Evolutionary conservation across 1,284 basidiomycete species (phyloP).

Genomic region (Sphaerobolus stellatus): DNA sequence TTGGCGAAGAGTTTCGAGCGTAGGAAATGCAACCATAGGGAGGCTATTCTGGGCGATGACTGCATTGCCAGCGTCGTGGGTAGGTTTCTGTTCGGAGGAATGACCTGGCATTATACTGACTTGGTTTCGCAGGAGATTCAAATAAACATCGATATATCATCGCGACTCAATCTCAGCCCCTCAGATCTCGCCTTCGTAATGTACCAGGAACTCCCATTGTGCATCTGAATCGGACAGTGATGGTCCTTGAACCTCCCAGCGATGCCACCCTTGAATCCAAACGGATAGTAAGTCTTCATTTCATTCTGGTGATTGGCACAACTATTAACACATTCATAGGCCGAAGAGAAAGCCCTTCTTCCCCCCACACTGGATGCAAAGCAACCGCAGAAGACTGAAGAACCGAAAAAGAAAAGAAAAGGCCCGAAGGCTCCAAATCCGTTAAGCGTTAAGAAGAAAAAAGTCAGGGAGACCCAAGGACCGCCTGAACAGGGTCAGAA

Average conservation of each 20-base stretch:
- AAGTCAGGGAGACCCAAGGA: constrained; percentile 23
- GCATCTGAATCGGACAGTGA: constrained; percentile 86
- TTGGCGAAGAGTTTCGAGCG: constrained; percentile 92
- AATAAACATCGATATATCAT: constrained; percentile 92
- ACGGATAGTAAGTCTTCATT: constrained; percentile 47
- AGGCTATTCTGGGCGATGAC: constrained; percentile 77
- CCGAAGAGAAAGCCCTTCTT: constrained; percentile 53
- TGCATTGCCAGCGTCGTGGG: constrained; percentile 84
- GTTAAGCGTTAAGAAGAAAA: constrained; percentile 90
- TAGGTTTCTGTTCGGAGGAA: constrained; percentile 34
- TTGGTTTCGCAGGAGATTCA: constrained; percentile 59
- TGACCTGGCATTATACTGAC: not conserved
- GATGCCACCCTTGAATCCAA: constrained; percentile 73
- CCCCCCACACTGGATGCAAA: too few relatives aligned
- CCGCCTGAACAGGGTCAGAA: constrained; percentile 11
- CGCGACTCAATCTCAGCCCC: constrained; percentile 71
- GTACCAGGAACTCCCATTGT: constrained; percentile 85
- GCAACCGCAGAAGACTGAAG: constrained; percentile 36
- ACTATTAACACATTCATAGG: too few relatives aligned
- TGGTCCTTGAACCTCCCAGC: constrained; percentile 86
- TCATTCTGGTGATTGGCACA: too few relatives aligned
- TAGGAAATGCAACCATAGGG: constrained; percentile 90
- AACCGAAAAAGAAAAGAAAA: constrained; percentile 59
- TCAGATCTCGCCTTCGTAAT: constrained; percentile 62
- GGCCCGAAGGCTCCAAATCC: constrained; percentile 90